Evolutionary conservation across 805 yeast species (phyloP).

Genomic region (Starmerella potacharoeniae): DNA sequence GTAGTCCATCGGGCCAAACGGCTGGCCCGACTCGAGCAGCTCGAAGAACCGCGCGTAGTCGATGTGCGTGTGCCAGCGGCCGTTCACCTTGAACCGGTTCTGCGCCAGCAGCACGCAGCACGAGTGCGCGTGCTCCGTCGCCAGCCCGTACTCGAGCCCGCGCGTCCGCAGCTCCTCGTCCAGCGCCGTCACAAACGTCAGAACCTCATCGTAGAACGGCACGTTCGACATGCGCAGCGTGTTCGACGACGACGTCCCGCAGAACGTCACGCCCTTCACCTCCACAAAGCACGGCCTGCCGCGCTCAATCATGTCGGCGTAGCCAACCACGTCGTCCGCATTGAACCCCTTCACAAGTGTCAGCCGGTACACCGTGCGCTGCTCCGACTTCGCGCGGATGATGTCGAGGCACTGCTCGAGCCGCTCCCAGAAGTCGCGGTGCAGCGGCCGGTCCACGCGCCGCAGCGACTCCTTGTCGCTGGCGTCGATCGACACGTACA

Average conservation of each 20-base stretch:
- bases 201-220: constrained; percentile 87
- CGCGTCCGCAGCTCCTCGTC: constrained; percentile 50
- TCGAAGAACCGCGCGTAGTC: constrained; percentile 68
- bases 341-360: constrained; percentile 90
- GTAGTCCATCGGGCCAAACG: constrained; percentile 71
- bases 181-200: constrained; percentile 54
- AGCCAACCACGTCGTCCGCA: constrained; percentile 60
- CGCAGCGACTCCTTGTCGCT: constrained; percentile 73
- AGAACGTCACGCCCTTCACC: constrained; percentile 89
- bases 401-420: constrained; percentile 70
- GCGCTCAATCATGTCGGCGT: constrained; percentile 74
- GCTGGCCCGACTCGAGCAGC: constrained; percentile 50
- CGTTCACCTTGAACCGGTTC: constrained; percentile 53
- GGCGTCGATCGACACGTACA: constrained; percentile 89
- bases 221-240: constrained; percentile 92
- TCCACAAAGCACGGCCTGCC: constrained; percentile 83
- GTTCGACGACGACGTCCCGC: constrained; percentile 85
- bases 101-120: constrained; percentile 84
- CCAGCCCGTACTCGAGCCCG: constrained; percentile 65
- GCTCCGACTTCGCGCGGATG: constrained; percentile 61
- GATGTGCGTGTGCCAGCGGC: constrained; percentile 80
- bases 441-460: constrained; percentile 77
- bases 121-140: constrained; percentile 93
- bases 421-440: constrained; percentile 88
- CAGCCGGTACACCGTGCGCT: constrained; percentile 81